These are phyloP conservation scores for Agastache rugosa DNA, from an alignment of 257 asterid species.

Conservation along the genomic window DNA sequence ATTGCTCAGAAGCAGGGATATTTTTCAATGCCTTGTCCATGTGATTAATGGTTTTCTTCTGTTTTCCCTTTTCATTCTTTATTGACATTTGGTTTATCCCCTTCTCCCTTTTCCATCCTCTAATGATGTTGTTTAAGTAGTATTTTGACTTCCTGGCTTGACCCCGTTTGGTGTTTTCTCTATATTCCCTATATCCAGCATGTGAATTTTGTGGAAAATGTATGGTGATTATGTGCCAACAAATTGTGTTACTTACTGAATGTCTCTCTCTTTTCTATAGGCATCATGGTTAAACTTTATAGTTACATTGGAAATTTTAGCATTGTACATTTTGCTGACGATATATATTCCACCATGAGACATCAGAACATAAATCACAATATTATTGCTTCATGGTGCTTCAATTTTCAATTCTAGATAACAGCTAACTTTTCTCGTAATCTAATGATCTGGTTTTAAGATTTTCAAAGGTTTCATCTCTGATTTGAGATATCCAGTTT, in stretches of 20 bases:
- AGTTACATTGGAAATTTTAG: not conserved
- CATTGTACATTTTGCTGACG: slow-evolving; percentile 9
- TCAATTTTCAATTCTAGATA: slow-evolving; percentile 4
- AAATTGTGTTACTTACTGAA: not conserved
- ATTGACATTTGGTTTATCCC: not conserved
- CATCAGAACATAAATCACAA: not conserved
- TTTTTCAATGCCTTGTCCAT: slow-evolving; percentile 12
- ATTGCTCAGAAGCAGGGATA: too few relatives aligned
- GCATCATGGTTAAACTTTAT: not conserved
- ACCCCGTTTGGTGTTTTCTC: not conserved
- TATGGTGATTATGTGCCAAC: not conserved
- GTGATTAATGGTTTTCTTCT: slow-evolving; percentile 13
- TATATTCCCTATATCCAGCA: slow-evolving; percentile 1
- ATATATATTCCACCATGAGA: not conserved
- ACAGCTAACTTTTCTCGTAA: not conserved
- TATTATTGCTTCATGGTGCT: slow-evolving; percentile 21
- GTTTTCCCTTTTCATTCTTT: not conserved
- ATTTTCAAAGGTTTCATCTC: slow-evolving; percentile 20
- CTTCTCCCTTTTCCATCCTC: not conserved
- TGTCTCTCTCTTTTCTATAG: not conserved
- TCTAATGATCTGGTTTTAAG: slow-evolving; percentile 3
- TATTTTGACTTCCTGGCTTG: not conserved
- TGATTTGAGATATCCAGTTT: not conserved
- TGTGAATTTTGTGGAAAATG: slow-evolving; percentile 3
- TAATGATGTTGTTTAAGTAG: not conserved